A percentile compares a stretch with the other conserved stretches of the same genome.
Conservation (phyloP, 371 early-diverging fungal species). For the Mortierella sp. region DNA sequence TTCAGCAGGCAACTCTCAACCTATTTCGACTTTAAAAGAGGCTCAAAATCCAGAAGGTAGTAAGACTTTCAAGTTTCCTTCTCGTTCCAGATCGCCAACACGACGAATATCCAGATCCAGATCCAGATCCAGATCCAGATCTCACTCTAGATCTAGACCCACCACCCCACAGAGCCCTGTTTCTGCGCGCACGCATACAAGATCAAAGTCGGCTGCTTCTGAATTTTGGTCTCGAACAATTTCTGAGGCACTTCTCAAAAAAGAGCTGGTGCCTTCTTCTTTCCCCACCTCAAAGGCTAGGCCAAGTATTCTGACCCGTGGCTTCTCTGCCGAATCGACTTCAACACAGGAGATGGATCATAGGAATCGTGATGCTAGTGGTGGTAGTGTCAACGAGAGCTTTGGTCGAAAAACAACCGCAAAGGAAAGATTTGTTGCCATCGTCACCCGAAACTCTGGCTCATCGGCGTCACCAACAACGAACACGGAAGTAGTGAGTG, state of each 20-base stretch:
- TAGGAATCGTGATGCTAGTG: background rate
- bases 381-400: conserved; percentile 12
- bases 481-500: conserved; percentile 6
- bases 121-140: conserved; percentile 27
- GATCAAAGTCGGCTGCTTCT: conserved; percentile 9
- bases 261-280: conserved; percentile 20
- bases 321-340: conserved; percentile 42
- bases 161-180: conserved; percentile 9
- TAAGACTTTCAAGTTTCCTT: background rate
- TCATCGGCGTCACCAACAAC: conserved; percentile 5
- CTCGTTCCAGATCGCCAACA: conserved; percentile 12
- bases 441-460: conserved; percentile 25
- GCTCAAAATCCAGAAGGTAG: background rate
- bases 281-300: conserved; percentile 20
- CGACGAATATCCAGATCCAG: conserved; percentile 27
- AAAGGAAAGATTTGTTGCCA: conserved; percentile 36
- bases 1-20: background rate
- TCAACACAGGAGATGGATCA: conserved; percentile 25
- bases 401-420: conserved; percentile 23
- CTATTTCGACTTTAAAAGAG: background rate
- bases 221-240: conserved; percentile 27
- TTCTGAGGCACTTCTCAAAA: conserved; percentile 16
- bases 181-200: conserved; percentile 17
- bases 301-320: conserved; percentile 32
- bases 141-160: conserved; percentile 20